Evolutionary conservation across 2,329 filamentous ascomycete species (phyloP).

Genomic region (Lecanicillium sp.): DNA sequence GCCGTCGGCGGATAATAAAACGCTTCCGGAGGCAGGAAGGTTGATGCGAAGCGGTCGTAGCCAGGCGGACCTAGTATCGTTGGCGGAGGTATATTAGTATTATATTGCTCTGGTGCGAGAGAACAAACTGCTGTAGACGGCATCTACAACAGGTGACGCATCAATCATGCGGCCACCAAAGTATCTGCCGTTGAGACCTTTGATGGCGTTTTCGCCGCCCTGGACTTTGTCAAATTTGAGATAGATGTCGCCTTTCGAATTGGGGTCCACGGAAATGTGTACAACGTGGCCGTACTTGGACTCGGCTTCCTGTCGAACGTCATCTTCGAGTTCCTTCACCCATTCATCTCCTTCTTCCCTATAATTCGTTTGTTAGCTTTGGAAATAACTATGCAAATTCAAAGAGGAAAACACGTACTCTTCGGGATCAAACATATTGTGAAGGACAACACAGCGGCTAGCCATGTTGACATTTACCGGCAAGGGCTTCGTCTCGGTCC

Average conservation of each 20-base stretch:
- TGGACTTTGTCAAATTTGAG: constrained; percentile 96
- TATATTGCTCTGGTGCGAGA: constrained; percentile 76
- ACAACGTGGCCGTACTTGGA: constrained; percentile 95
- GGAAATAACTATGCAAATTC: no score
- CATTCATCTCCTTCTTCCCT: constrained; percentile 82
- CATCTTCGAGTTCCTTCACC: constrained; percentile 89
- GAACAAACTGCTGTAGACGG: constrained; percentile 96
- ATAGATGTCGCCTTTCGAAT: constrained; percentile 93
- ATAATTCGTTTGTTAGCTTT: no score
- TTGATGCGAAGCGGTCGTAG: not conserved
- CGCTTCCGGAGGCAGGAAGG: no score
- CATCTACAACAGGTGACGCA: constrained; percentile 92
- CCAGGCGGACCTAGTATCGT: constrained; percentile 36
- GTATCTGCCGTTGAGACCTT: constrained; percentile 92
- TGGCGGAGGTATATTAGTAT: constrained; percentile 46
- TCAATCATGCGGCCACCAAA: constrained; percentile 92
- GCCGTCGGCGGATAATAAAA: no score
- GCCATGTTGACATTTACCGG: constrained; percentile 86
- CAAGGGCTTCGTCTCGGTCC: constrained; percentile 68
- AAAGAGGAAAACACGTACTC: constrained; percentile 55
- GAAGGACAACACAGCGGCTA: constrained; percentile 85
- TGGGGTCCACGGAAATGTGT: constrained; percentile 90
- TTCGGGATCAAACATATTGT: constrained; percentile 89
- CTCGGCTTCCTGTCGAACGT: constrained; percentile 88
- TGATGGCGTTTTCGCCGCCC: constrained; percentile 94